Evolutionary conservation across 2,329 filamentous ascomycete species (phyloP).

Genomic region (Scorias spongiosa): DNA sequence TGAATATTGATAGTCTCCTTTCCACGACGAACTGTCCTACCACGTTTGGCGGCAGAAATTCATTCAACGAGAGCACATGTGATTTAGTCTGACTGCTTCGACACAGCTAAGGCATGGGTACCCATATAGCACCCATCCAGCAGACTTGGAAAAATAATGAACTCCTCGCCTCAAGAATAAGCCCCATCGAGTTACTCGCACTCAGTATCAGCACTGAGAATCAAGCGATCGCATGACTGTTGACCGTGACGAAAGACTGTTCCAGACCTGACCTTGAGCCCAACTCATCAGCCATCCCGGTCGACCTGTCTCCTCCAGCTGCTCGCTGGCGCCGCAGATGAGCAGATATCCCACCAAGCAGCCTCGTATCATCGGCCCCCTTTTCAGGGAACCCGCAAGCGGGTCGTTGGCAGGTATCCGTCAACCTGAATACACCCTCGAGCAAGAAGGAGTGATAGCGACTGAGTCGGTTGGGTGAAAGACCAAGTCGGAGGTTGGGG

Average conservation of each 20-base stretch:
- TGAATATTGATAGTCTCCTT: slow-evolving; percentile 31
- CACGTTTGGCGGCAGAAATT: no score
- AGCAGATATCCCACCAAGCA: slow-evolving; percentile 31
- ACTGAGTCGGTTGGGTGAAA: slow-evolving; percentile 26
- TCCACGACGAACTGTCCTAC: no score
- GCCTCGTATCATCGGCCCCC: slow-evolving; percentile 82
- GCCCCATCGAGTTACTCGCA: slow-evolving; percentile 98
- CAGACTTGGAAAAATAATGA: slow-evolving; percentile 33
- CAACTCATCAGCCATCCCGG: slow-evolving; percentile 9
- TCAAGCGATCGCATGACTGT: slow-evolving; percentile 96
- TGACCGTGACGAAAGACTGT: slow-evolving; percentile 72
- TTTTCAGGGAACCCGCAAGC: slow-evolving; percentile 13
- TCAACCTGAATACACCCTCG: slow-evolving; percentile 19
- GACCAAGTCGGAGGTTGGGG: slow-evolving; percentile 36
- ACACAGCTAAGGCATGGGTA: slow-evolving; percentile 40
- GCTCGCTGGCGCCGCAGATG: no score
- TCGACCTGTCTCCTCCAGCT: slow-evolving; percentile 4
- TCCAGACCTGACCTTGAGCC: slow-evolving; percentile 36
- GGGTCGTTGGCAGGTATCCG: slow-evolving; percentile 32
- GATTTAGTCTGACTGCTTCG: slow-evolving; percentile 49
- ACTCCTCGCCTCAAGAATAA: slow-evolving; percentile 99
- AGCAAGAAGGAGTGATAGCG: slow-evolving; percentile 36
- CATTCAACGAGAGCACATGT: no score
- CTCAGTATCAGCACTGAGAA: slow-evolving; percentile 11
- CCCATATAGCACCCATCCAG: slow-evolving; percentile 19